phyloP scores from a whole-genome alignment of 495 filamentous ascomycete species.

The Hypomontagnella monticulosa region DNA sequence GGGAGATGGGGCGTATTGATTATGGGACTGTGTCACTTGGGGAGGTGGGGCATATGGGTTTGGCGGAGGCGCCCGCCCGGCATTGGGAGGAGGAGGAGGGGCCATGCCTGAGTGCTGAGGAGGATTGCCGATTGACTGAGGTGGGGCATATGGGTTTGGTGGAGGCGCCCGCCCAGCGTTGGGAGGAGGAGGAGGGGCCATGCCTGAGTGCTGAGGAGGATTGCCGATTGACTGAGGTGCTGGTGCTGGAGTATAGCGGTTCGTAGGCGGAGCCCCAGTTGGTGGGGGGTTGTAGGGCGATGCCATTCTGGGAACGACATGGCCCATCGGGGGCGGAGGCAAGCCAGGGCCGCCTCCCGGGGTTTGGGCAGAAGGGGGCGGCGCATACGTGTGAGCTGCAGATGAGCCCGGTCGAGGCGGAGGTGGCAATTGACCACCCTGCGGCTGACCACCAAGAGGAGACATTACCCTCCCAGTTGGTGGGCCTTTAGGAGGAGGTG shows the following conservation, averaged over 20 bases:
- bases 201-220: conserved; percentile 60
- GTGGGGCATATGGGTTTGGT: no score
- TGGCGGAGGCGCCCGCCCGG: conserved; percentile 53
- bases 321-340: conserved; percentile 58
- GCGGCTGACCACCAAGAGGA: conserved; percentile 61
- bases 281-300: conserved; percentile 93
- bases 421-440: conserved; percentile 58
- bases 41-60: conserved; percentile 70
- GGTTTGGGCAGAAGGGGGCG: conserved; percentile 61
- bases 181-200: no score
- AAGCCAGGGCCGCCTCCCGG: conserved; percentile 42
- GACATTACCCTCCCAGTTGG: conserved; percentile 63
- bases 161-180: no score
- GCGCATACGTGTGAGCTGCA: conserved; percentile 77
- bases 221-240: conserved; percentile 62
- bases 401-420: conserved; percentile 66
- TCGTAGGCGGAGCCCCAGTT: conserved; percentile 74
- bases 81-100: conserved; percentile 44
- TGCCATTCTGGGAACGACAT: conserved; percentile 73
- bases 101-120: conserved; percentile 58
- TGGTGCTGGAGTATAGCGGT: conserved; percentile 87
- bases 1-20: conserved; percentile 58
- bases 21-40: conserved; percentile 52
- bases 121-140: conserved; percentile 62
- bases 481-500: conserved; percentile 61